Conservation (phyloP, 495 filamentous ascomycete species). For the Aspergillus avenaceus region DNA sequence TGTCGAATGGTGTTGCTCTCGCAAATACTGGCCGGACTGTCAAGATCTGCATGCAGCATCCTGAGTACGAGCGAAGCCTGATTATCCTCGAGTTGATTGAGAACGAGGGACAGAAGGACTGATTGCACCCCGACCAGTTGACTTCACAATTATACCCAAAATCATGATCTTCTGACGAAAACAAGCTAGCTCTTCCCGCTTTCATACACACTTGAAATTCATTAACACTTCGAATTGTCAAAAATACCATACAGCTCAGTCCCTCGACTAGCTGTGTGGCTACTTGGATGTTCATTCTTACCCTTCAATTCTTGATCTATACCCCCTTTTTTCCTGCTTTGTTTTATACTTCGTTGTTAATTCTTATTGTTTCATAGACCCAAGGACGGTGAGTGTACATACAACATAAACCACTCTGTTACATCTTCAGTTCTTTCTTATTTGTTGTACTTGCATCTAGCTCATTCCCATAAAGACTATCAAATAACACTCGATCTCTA, state of each 20-base stretch:
- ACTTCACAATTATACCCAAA: neutral
- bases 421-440: neutral
- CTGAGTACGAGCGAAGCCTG: conserved; percentile 73
- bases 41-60: conserved; percentile 95
- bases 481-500: too few species aligned
- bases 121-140: neutral
- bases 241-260: too few species aligned
- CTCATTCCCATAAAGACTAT: too few species aligned
- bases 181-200: neutral
- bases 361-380: conserved; percentile 13
- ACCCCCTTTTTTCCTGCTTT: neutral
- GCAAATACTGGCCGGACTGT: conserved; percentile 53
- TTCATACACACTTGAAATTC: neutral
- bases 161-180: neutral
- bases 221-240: too few species aligned
- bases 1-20: conserved; percentile 28
- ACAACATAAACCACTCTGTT: conserved; percentile 16
- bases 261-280: too few species aligned
- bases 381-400: conserved; percentile 17
- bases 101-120: conserved; percentile 89
- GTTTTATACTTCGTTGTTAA: conserved; percentile 13
- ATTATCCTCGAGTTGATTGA: conserved; percentile 88
- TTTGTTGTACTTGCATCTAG: too few species aligned
- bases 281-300: neutral
- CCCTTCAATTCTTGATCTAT: conserved; percentile 1